Conservation (phyloP, 768 basidiomycete species). For the Neoboletus brunneissimus region DNA sequence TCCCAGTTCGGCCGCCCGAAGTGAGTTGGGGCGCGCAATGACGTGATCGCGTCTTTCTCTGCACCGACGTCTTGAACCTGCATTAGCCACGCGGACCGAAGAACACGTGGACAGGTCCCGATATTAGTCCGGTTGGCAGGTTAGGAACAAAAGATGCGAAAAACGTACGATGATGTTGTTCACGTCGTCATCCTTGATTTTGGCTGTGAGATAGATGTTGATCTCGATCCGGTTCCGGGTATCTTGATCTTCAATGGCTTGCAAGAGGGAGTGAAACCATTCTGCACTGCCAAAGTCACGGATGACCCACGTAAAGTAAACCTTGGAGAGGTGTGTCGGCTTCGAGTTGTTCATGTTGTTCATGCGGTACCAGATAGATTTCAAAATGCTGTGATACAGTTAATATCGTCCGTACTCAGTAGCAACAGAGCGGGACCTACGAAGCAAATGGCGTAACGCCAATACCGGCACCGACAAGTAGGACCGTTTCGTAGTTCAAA, state of each 20-base stretch:
- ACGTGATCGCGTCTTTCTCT: constrained; percentile 88
- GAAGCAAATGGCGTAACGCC: constrained; percentile 96
- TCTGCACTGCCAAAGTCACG: constrained; percentile 87
- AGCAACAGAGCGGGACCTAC: constrained; percentile 43
- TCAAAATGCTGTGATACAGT: constrained; percentile 58
- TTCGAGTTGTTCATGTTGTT: constrained; percentile 76
- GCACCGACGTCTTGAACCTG: constrained; percentile 88
- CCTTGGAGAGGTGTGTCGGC: constrained; percentile 83
- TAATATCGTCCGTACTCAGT: background rate
- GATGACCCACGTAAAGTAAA: constrained; percentile 95
- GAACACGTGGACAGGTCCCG: background rate
- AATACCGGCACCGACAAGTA: constrained; percentile 92
- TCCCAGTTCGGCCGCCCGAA: constrained; percentile 90
- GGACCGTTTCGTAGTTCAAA: constrained; percentile 81
- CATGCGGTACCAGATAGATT: constrained; percentile 96
- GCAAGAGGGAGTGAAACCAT: constrained; percentile 92
- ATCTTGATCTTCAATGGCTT: constrained; percentile 93
- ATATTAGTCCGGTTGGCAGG: constrained; percentile 1
- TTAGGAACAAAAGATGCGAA: background rate
- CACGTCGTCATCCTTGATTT: constrained; percentile 89
- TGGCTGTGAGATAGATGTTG: constrained; percentile 89
- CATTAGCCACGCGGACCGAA: background rate
- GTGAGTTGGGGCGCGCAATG: constrained; percentile 87
- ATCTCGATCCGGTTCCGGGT: constrained; percentile 84
- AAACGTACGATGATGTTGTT: constrained; percentile 79